Evolutionary conservation across 2,329 filamentous ascomycete genomes (phyloP).

Genomic region (Triangularia verruculosa): DNA sequence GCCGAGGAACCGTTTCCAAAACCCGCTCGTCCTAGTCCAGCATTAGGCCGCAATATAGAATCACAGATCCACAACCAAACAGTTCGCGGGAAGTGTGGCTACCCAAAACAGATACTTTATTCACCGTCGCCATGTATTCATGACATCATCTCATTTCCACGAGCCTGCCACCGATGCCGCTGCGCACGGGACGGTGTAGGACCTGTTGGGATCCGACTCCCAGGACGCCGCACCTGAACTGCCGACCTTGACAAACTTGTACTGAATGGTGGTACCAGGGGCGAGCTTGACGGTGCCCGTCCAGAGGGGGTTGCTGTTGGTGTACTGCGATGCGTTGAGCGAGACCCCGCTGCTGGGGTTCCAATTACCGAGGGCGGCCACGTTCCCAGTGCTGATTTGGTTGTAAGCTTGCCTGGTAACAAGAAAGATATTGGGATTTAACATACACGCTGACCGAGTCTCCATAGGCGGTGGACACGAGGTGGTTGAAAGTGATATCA

Average conservation of each 20-base stretch:
- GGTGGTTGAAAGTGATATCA: slow-evolving; percentile 29
- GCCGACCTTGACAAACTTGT: slow-evolving; percentile 54
- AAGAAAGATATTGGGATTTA: not conserved
- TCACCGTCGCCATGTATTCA: not conserved
- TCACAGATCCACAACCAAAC: too few species aligned
- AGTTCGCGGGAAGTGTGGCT: too few species aligned
- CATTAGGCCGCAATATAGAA: too few species aligned
- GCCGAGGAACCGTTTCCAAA: too few species aligned
- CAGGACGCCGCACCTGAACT: slow-evolving; percentile 47
- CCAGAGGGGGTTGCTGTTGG: slow-evolving; percentile 50
- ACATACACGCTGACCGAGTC: slow-evolving; percentile 30
- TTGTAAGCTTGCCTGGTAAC: too few species aligned
- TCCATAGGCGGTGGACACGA: slow-evolving; percentile 26
- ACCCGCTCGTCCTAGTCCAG: too few species aligned
- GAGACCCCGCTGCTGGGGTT: slow-evolving; percentile 42
- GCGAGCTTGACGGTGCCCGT: slow-evolving; percentile 43
- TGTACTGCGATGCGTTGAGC: slow-evolving; percentile 49
- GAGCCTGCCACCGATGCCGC: slow-evolving; percentile 25
- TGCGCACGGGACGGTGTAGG: slow-evolving; percentile 30
- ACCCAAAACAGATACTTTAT: too few species aligned
- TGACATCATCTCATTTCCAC: slow-evolving; percentile 23
- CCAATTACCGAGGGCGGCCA: slow-evolving; percentile 49
- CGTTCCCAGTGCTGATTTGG: slow-evolving; percentile 25
- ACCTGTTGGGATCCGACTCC: slow-evolving; percentile 47
- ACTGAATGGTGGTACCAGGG: slow-evolving; percentile 46